Evolutionary conservation across 225 moss, liverwort and hornwort genomes (phyloP).

Genomic region (Sphagnum tenellum): DNA sequence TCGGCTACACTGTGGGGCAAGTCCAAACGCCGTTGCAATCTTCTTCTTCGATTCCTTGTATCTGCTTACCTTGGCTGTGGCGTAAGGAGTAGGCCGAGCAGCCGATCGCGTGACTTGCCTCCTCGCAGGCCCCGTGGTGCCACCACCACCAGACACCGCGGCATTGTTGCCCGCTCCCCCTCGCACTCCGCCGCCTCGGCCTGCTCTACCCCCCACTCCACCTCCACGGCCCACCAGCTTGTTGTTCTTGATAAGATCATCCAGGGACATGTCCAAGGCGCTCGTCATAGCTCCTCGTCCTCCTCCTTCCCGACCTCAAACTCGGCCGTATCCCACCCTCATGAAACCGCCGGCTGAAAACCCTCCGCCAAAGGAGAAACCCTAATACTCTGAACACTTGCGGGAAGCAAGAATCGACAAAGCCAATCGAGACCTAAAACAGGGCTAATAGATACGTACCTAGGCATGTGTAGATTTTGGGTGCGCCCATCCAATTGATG

Average conservation of each 20-base stretch:
- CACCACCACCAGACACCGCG: constrained; percentile 45
- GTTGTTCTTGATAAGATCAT: constrained; percentile 49
- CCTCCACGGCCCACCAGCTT: constrained; percentile 28
- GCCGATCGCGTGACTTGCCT: constrained; percentile 65
- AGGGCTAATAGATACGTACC: no score
- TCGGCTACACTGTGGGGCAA: constrained; percentile 29
- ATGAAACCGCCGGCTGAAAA: no score
- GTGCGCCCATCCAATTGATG: no score
- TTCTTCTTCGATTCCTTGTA: background rate
- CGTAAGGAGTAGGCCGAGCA: constrained; percentile 64
- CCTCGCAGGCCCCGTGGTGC: constrained; percentile 42
- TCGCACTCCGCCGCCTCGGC: constrained; percentile 26
- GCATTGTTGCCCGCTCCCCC: constrained; percentile 28
- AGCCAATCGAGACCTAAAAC: no score
- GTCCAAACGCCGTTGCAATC: constrained; percentile 7
- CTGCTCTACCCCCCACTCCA: constrained; percentile 43
- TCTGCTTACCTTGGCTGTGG: constrained; percentile 90
- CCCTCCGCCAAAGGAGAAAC: no score
- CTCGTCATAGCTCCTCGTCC: constrained; percentile 14
- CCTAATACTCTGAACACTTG: no score
- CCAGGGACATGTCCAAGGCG: constrained; percentile 43
- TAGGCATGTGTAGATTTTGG: no score
- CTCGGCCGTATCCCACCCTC: no score
- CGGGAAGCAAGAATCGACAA: no score
- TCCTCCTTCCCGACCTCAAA: no score